Evolutionary conservation across 495 filamentous ascomycete species (phyloP).

Genomic region (Neurospora intermedia): DNA sequence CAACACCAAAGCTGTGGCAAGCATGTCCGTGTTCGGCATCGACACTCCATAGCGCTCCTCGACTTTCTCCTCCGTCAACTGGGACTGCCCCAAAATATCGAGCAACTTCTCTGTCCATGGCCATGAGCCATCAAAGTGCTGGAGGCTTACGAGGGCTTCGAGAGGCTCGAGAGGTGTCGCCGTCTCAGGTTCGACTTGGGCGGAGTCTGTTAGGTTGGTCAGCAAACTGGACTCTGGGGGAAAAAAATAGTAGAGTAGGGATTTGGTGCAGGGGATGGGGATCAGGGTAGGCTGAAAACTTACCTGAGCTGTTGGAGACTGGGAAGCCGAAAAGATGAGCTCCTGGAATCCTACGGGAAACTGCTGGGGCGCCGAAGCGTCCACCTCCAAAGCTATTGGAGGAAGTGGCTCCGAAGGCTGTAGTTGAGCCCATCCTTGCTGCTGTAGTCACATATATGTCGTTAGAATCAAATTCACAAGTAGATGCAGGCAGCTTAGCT

Average conservation of each 20-base stretch:
- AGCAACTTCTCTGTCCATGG: constrained; percentile 7
- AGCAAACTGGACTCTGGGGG: neutral
- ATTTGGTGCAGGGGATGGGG: neutral
- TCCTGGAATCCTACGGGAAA: no score
- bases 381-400: neutral
- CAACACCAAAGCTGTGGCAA: constrained; percentile 42
- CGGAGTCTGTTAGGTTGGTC: neutral
- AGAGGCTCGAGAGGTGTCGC: constrained; percentile 8
- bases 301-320: neutral
- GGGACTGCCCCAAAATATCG: constrained; percentile 11
- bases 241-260: neutral
- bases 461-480: neutral
- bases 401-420: neutral
- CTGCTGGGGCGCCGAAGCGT: neutral
- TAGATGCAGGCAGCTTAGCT: neutral
- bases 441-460: neutral
- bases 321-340: neutral
- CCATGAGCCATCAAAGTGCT: constrained; percentile 44
- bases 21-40: constrained; percentile 2
- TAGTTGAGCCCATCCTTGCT: neutral
- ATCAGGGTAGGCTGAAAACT: neutral
- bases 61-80: neutral
- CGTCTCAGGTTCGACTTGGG: neutral
- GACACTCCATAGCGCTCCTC: neutral
- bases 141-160: constrained; percentile 29